Base-by-base conservation (phyloP, 495 filamentous ascomycete genomes). In the Neurospora sp. region DNA sequence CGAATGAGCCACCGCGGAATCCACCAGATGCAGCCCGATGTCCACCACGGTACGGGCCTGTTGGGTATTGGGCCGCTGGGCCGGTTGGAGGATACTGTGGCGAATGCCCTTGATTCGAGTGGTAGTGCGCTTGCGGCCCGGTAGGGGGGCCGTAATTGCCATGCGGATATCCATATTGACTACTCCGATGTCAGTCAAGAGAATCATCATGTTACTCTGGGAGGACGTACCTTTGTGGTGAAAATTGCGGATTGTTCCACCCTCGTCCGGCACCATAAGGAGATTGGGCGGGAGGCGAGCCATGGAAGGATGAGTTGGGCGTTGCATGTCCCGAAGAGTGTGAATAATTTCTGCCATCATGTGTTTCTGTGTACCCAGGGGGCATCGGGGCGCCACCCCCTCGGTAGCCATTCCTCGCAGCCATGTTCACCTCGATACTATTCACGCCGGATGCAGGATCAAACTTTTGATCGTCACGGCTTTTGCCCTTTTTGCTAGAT, bases 231-330 rank as follows among this genome's bases (percentile, higher is more conserved):
- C 86, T 85, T 81, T 89, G 87, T 74, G 88, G 88, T 66, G 86
- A 86, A 54, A 84, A 86, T 76, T 88, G 89, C 48, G 85, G 84
- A 77, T 86, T 86, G 40, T 83, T 87, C 75, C 88, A 88, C 74
- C 82, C 83, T 83, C 90, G 88, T 36, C 87, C 86, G 31, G 89
- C 84, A 38, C 85, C 84, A 79, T 90, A 90, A 2, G 92, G 90
- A 36, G 92, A 93, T 69, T 87, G 85, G 10, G 88, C 85, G 45
- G 88, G 88, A 42, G 92, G 92, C 11, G 90, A 93, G 31, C 86
- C 88, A 74, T 89, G 89, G 75, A 87, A 87, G n/a, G 90, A 90
- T 42, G 86, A 87, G 70, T 82, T 85, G 40, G 90, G 87, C 38
- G 86, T 89, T 45, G 82, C 82, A 70, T 89, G 87, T 21, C 88